Evolutionary conservation across 1,284 basidiomycete genomes (phyloP).

Genomic region (Melampsora larici-populina): DNA sequence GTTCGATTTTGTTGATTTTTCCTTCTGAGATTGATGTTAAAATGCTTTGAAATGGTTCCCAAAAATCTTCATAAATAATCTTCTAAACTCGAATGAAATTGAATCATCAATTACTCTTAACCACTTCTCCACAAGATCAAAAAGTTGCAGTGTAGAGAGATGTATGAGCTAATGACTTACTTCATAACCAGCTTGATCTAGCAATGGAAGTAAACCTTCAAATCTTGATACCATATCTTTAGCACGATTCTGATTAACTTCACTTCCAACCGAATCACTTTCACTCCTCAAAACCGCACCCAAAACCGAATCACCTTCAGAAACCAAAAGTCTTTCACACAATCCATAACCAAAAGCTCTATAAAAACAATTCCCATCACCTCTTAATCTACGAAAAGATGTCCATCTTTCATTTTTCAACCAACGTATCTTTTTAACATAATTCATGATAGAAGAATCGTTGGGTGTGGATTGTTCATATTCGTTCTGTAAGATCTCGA

Average conservation of each 20-base stretch:
- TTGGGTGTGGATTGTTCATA: background rate
- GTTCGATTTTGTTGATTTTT: background rate
- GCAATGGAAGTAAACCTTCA: background rate
- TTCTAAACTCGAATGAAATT: background rate
- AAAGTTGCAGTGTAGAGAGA: background rate
- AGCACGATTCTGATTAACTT: background rate
- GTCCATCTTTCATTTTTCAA: background rate
- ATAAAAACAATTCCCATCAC: constrained; percentile 12
- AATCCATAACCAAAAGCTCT: constrained; percentile 1
- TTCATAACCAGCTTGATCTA: constrained; percentile 2
- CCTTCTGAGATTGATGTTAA: background rate
- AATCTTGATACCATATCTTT: background rate
- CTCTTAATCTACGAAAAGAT: background rate
- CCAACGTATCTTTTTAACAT: background rate
- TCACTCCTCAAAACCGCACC: background rate
- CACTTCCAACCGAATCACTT: background rate
- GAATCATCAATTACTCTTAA: background rate
- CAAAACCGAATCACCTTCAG: background rate
- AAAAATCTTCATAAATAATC: background rate
- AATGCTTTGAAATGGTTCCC: constrained; percentile 3
- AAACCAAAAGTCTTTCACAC: background rate
- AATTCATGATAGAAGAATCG: background rate
- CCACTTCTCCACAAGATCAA: background rate
- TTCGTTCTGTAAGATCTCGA: background rate
- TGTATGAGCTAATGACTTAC: background rate